These are phyloP conservation scores for Ziziphus jujuba DNA, from an alignment of 306 rosid species.

Conservation along the genomic window DNA sequence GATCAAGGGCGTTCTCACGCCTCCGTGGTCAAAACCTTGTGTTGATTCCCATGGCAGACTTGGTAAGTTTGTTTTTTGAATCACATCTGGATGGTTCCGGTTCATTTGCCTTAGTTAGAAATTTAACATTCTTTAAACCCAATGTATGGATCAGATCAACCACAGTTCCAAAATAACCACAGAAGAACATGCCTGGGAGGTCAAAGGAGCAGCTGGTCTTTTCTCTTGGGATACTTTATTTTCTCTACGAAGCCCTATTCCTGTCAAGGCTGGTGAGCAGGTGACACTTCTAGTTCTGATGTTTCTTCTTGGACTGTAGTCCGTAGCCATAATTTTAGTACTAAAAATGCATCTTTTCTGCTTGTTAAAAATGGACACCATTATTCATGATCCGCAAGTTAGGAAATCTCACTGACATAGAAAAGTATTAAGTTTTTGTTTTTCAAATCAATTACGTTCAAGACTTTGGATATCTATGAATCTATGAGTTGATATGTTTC, in stretches of 20 bases:
- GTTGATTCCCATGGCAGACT: slow-evolving; percentile 79
- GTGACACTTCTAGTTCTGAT: slow-evolving; percentile 32
- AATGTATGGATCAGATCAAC: slow-evolving; percentile 62
- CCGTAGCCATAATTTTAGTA: neutral
- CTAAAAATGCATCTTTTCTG: neutral
- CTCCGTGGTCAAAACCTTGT: slow-evolving; percentile 83
- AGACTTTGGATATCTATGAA: no score
- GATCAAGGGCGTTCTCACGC: slow-evolving; percentile 95
- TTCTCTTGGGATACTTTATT: slow-evolving; percentile 89
- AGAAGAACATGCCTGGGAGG: slow-evolving; percentile 78
- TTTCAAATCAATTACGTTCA: no score
- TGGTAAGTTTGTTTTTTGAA: slow-evolving; percentile 53
- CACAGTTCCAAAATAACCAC: slow-evolving; percentile 73
- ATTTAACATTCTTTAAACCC: slow-evolving; percentile 14
- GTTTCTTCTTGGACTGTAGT: slow-evolving; percentile 1
- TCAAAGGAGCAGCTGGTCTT: slow-evolving; percentile 89
- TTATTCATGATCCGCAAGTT: neutral
- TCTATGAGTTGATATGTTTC: no score
- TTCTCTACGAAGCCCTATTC: slow-evolving; percentile 68
- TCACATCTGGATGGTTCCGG: slow-evolving; percentile 10
- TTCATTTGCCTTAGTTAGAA: neutral
- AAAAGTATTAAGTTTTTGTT: no score
- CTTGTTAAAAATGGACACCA: neutral
- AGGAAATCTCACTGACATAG: neutral
- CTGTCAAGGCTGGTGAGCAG: slow-evolving; percentile 94